These are phyloP conservation scores for Schizochytrium sp. DNA, from an alignment of 108 stramenopile species.

Conservation along the genomic window DNA sequence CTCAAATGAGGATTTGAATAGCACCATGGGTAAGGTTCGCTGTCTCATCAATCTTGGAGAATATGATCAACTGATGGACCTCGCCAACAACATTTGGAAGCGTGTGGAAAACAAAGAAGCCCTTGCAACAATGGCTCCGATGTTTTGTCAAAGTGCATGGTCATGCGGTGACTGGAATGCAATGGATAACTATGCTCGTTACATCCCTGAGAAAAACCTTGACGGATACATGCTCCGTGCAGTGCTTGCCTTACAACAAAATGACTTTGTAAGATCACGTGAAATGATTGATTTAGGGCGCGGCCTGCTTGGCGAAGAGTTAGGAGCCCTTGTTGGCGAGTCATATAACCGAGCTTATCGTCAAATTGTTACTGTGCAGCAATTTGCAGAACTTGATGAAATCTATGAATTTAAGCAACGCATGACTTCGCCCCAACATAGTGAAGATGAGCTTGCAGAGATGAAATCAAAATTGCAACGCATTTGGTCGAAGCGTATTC, in stretches of 20 bases:
- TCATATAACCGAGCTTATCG: constrained; percentile 89
- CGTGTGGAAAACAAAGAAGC: constrained; percentile 77
- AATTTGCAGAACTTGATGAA: constrained; percentile 87
- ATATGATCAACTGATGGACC: constrained; percentile 86
- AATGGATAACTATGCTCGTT: constrained; percentile 84
- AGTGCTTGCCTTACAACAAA: constrained; percentile 86
- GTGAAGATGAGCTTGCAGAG: neutral
- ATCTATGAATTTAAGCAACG: constrained; percentile 86
- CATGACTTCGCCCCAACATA: constrained; percentile 68
- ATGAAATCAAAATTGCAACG: constrained; percentile 70
- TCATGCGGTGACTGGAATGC: constrained; percentile 90
- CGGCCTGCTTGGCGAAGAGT: constrained; percentile 71
- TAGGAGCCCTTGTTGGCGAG: constrained; percentile 92
- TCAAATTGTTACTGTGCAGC: constrained; percentile 92
- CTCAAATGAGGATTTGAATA: constrained; percentile 61
- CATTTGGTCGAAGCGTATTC: constrained; percentile 86
- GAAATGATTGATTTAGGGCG: constrained; percentile 72
- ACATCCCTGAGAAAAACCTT: constrained; percentile 63
- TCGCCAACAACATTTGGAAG: constrained; percentile 83
- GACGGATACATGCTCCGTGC: constrained; percentile 94
- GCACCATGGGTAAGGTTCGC: constrained; percentile 83
- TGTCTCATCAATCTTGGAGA: constrained; percentile 94
- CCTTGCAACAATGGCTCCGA: constrained; percentile 70
- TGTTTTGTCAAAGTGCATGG: constrained; percentile 91
- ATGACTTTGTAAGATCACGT: constrained; percentile 66